A percentile compares a stretch with the other conserved stretches of the same genome.
Conservation (phyloP, 805 yeast genomes). For the Saccharomycopsis schoenii region DNA sequence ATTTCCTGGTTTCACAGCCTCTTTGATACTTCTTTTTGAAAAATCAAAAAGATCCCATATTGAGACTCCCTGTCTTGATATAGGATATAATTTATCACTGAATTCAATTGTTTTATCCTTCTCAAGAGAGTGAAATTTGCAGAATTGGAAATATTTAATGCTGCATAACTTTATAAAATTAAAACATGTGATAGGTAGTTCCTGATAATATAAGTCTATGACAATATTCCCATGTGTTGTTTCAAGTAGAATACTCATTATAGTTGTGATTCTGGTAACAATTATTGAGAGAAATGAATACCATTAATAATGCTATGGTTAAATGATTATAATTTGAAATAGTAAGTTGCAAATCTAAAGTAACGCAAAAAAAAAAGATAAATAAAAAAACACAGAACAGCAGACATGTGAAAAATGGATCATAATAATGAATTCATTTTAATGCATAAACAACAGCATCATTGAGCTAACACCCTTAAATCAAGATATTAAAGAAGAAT, state of each 20-base stretch:
- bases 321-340: too few species aligned
- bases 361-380: too few species aligned
- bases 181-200: conserved; percentile 30
- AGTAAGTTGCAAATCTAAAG: too few species aligned
- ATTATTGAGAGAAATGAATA: background rate
- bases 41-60: conserved; percentile 5
- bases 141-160: conserved; percentile 39
- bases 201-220: conserved; percentile 33
- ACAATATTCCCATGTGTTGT: conserved; percentile 39
- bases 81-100: conserved; percentile 42
- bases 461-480: background rate
- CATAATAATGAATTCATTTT: too few species aligned
- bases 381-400: too few species aligned
- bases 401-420: too few species aligned
- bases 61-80: conserved; percentile 8
- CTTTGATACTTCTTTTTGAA: background rate
- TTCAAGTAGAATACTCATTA: conserved; percentile 33
- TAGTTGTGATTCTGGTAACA: background rate
- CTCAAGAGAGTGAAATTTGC: conserved; percentile 38
- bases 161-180: conserved; percentile 49
- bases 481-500: background rate
- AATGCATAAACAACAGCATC: too few species aligned
- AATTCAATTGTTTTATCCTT: conserved; percentile 31
- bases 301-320: background rate
- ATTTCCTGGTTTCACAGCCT: background rate